These are phyloP conservation scores for Exidia glandulosa DNA, from an alignment of 768 basidiomycete genomes.

Conservation along the genomic window DNA sequence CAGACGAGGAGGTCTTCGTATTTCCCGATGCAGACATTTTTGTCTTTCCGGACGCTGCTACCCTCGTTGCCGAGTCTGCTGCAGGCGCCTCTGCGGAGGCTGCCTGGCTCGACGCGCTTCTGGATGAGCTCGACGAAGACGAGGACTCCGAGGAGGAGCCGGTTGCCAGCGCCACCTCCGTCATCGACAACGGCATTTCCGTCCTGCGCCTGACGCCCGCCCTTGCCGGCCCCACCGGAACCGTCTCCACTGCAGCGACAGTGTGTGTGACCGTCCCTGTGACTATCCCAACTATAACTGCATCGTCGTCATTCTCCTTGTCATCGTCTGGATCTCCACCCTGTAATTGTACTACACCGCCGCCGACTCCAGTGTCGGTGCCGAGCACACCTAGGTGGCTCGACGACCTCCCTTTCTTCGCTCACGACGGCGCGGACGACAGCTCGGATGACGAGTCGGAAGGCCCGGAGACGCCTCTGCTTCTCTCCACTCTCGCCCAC, in stretches of 20 bases:
- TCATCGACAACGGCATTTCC: slow-evolving; percentile 1
- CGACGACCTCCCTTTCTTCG: slow-evolving; percentile 61
- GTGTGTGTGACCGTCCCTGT: not conserved
- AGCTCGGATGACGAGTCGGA: slow-evolving; percentile 35
- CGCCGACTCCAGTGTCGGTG: not conserved
- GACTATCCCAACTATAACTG: not conserved
- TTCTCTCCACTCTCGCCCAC: not conserved
- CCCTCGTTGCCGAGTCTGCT: slow-evolving; percentile 20
- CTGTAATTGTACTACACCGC: not conserved
- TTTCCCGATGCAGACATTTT: slow-evolving; percentile 61
- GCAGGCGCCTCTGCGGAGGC: slow-evolving; percentile 43
- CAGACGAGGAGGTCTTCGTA: slow-evolving; percentile 48
- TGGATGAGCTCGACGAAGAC: slow-evolving; percentile 63
- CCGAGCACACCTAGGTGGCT: slow-evolving; percentile 25
- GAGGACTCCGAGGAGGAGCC: slow-evolving; percentile 28
- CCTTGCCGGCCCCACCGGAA: not conserved
- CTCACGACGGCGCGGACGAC: slow-evolving; percentile 47
- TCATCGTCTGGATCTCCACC: not conserved
- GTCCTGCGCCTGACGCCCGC: not conserved
- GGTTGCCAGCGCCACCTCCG: not conserved
- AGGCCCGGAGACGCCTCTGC: slow-evolving; percentile 48
- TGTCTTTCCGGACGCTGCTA: slow-evolving; percentile 26
- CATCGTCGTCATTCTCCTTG: not conserved
- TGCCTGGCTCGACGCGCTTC: slow-evolving; percentile 71
- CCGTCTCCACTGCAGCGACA: not conserved